Base-by-base conservation (phyloP, 2,329 filamentous ascomycete species). In the Neonectria punicea region DNA sequence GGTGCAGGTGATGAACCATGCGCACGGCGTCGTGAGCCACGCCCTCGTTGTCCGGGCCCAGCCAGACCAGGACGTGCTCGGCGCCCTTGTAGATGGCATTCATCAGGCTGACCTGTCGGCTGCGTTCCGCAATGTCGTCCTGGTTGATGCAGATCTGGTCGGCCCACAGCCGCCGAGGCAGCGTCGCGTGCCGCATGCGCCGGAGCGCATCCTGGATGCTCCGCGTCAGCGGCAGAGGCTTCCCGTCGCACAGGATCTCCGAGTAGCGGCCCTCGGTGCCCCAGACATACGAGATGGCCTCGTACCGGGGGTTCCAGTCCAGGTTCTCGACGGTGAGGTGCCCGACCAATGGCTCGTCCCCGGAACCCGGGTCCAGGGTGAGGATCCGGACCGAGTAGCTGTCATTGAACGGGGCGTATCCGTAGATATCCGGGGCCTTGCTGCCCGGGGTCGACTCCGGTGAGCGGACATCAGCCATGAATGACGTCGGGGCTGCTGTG, bases 81-180 rank as follows among this genome's bases (percentile, higher is more conserved):
- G 79, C 78, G 34, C 74, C 74, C 44, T 75, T 73, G 61, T 80
- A 81, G 9, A 81, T 76, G 10, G 71, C 68, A 50, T 79, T 77
- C 80, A 81, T 82, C 16, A 81, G 61, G 34, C 69, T 69, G n/a
- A 82, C 78, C 71, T 82, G 79, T 6, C 70, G 69, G 53, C 74
- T 76, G 44, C 78, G 74, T 65, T 81, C 80, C 3, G 61, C 65
- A 16, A 77, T 67, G 49, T 81, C 76, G 3, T 73, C 71, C 62
- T 81, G 80, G 60, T 82, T 80, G 60, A 82, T 80, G 67, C 80
- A 82, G 46, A 81, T 70, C 67, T 81, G 79, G 41, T 81, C 80
- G 3, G 80, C 76, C 80, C 80, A 81, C 7, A 81, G 69, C 32
- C 78, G 67, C 3, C 77, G 73, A 32, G 67, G 66, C 22, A 36